Evolutionary conservation across 768 basidiomycete genomes (phyloP).

Genomic region (Amanita muscaria): DNA sequence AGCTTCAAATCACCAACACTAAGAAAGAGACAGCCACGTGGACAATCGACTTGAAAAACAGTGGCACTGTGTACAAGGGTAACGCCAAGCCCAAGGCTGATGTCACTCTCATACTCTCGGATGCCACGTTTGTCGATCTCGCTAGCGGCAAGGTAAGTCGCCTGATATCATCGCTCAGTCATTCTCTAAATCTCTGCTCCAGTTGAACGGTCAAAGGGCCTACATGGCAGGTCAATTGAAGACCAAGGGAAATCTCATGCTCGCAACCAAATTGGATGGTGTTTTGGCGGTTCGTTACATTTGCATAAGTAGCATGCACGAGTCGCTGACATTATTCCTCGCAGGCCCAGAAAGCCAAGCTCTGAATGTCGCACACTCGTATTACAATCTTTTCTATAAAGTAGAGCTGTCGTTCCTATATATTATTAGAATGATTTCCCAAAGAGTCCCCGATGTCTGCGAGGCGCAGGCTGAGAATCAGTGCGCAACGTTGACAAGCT

Average conservation of each 20-base stretch:
- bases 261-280: slow-evolving; percentile 82
- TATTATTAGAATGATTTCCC: slow-evolving; percentile 54
- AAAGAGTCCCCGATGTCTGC: slow-evolving; percentile 73
- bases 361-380: slow-evolving; percentile 18
- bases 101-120: slow-evolving; percentile 71
- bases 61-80: slow-evolving; percentile 70
- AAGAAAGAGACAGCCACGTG: slow-evolving; percentile 65
- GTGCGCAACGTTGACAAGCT: slow-evolving; percentile 82
- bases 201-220: slow-evolving; percentile 89
- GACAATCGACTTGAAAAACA: slow-evolving; percentile 92
- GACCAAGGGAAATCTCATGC: slow-evolving; percentile 88
- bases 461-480: slow-evolving; percentile 65
- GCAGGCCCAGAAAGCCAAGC: slow-evolving; percentile 38
- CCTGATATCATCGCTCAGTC: background rate
- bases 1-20: slow-evolving; percentile 69
- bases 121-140: slow-evolving; percentile 66
- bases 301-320: background rate
- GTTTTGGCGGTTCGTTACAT: slow-evolving; percentile 61
- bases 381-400: too few relatives aligned
- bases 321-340: background rate
- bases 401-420: too few relatives aligned
- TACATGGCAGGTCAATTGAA: slow-evolving; percentile 95
- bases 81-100: slow-evolving; percentile 66
- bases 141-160: slow-evolving; percentile 64
- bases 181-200: background rate